Evolutionary conservation across 257 asterid species (phyloP), one percentile per base, ranked within the genome.

Genomic region (Schizonepeta tenuifolia): DNA sequence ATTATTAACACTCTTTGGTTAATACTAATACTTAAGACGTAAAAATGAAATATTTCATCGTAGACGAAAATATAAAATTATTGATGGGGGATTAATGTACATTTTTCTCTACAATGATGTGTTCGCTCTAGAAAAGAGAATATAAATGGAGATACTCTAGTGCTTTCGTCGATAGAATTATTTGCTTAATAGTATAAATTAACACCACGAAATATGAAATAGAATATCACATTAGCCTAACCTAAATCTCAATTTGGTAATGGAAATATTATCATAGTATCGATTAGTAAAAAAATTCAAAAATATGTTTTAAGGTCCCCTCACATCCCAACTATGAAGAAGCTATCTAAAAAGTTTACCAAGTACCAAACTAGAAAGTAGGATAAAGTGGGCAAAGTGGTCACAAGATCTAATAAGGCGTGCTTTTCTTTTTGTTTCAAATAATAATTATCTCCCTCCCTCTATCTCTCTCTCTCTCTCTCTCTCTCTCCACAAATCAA

Each of bases 381-480:
- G 75, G 82, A 86, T 80, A 83, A 89, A 86, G 90, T 81, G 84
- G 79, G 26, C 72, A 9, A 77, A 85, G 87, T 83, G 89, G 87
- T 86, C 95, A 88, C 96, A 85, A 76, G 88, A 88, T 77, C 80
- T 86, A 61, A 14, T 59, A 78, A 75, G 88, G 95, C 87, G 93
- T 89, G 92, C 64, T 77, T 81, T 83, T 75, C 83, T 28, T 82
- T 89, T 59, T 59, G 65, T 59, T 90, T 82, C 82, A 79, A 83
- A 73, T 73, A 56, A 83, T 73, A 38, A 18, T 72, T 70, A 46
- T 70, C 69, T 61, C 60, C 17, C 80, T 41, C 67, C 77, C 61
- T 50, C 68, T 35, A n/a, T n/a, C 13, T 2, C 20, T 21, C 64
- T 24, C 72, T 70, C 68, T 60, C 59, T 36, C 80, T 47, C 63